A percentile compares a stretch with the other conserved stretches of the same genome.
phyloP scores from a whole-genome alignment of 768 basidiomycete species.

The Mycena epipterygia region DNA sequence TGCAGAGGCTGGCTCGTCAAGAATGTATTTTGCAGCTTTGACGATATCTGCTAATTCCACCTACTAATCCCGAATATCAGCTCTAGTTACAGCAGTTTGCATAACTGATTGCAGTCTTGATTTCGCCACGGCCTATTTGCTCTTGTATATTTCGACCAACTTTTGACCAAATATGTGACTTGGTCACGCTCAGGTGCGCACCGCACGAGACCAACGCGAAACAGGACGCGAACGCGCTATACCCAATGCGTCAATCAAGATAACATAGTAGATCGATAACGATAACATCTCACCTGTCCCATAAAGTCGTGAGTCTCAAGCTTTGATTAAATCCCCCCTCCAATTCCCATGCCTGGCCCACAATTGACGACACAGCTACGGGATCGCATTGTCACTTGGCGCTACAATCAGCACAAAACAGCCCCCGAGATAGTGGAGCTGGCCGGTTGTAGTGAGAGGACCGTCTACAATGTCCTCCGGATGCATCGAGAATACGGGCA shows the following conservation, averaged over 20 bases:
- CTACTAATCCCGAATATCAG: too few relatives aligned
- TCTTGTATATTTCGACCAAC: neutral
- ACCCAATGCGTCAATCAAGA: too few relatives aligned
- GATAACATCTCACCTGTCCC: neutral
- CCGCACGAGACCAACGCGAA: too few relatives aligned
- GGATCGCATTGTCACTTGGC: constrained; percentile 31
- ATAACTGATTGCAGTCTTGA: constrained; percentile 27
- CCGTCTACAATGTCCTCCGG: constrained; percentile 37
- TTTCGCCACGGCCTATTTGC: neutral
- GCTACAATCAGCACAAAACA: constrained; percentile 3
- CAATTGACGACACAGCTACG: neutral
- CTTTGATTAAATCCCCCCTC: neutral
- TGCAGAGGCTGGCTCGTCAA: too few relatives aligned
- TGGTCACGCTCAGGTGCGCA: neutral
- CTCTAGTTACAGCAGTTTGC: constrained; percentile 39
- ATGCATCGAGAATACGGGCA: constrained; percentile 33
- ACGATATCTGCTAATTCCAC: too few relatives aligned
- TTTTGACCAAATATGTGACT: neutral
- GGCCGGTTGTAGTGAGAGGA: constrained; percentile 33
- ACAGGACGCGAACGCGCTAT: too few relatives aligned
- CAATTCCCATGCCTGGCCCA: neutral
- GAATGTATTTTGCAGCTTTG: too few relatives aligned
- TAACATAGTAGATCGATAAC: neutral
- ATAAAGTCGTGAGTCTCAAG: too few relatives aligned
- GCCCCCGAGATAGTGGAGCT: constrained; percentile 32